Conservation (phyloP, 2,329 filamentous ascomycete species). For the Clonostachys rhizophaga region DNA sequence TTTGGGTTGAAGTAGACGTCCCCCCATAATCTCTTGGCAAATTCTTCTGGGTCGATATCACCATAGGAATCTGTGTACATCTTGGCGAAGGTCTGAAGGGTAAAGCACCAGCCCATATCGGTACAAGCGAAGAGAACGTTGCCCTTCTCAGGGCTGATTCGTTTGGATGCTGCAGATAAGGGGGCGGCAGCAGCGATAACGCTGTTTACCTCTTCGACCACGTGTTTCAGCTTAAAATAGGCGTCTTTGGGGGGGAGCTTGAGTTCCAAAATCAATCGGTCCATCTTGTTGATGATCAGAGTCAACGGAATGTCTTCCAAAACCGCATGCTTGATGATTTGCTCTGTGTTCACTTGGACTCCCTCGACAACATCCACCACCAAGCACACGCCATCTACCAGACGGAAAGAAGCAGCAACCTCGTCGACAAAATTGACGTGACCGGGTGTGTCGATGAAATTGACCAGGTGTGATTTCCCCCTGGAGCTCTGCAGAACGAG, state of each 20-base stretch:
- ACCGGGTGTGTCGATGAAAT: slow-evolving; percentile 92
- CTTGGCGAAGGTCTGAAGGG: slow-evolving; percentile 85
- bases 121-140: slow-evolving; percentile 97
- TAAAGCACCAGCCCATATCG: slow-evolving; percentile 96
- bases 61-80: slow-evolving; percentile 93
- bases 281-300: slow-evolving; percentile 95
- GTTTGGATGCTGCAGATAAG: slow-evolving; percentile 70
- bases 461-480: slow-evolving; percentile 92
- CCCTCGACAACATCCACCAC: slow-evolving; percentile 97
- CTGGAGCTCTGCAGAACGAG: slow-evolving; percentile 82
- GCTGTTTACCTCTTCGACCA: slow-evolving; percentile 97
- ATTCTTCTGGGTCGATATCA: slow-evolving; percentile 76
- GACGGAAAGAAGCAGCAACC: slow-evolving; percentile 78
- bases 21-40: slow-evolving; percentile 85
- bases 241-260: slow-evolving; percentile 92
- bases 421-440: slow-evolving; percentile 99
- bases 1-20: slow-evolving; percentile 93
- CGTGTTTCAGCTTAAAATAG: slow-evolving; percentile 98
- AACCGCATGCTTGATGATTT: slow-evolving; percentile 94
- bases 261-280: slow-evolving; percentile 87
- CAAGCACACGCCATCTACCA: slow-evolving; percentile 88
- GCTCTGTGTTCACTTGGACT: slow-evolving; percentile 97
- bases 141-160: slow-evolving; percentile 91
- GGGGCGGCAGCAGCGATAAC: slow-evolving; percentile 86
- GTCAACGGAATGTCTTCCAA: slow-evolving; percentile 85